These are phyloP conservation scores for Yamadazyma kanchanaburiensis DNA, from an alignment of 1,139 yeast genomes.

Conservation along the genomic window DNA sequence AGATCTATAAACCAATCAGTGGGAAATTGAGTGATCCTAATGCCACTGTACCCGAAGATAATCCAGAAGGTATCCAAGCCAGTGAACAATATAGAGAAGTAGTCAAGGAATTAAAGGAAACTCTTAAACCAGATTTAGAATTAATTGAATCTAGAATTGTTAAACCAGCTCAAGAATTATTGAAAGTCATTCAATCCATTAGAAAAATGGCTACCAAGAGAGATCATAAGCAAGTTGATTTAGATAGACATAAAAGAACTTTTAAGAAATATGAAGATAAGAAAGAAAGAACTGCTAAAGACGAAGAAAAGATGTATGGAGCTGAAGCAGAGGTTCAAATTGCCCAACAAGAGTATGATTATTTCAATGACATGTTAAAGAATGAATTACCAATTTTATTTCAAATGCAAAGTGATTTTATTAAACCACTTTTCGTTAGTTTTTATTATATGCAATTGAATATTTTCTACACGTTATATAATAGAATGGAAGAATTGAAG, in stretches of 20 bases:
- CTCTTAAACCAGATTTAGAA: constrained; percentile 88
- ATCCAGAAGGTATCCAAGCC: constrained; percentile 94
- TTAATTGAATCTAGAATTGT: constrained; percentile 88
- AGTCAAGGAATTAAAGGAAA: constrained; percentile 79
- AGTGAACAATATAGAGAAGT: constrained; percentile 88
- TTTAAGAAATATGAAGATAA: constrained; percentile 73
- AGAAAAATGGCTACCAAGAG: constrained; percentile 94
- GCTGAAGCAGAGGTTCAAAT: constrained; percentile 87
- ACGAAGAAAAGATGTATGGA: constrained; percentile 83
- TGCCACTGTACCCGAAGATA: constrained; percentile 82
- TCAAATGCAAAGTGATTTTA: constrained; percentile 85
- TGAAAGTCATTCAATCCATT: constrained; percentile 75
- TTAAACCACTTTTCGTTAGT: constrained; percentile 88
- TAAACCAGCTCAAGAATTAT: constrained; percentile 86
- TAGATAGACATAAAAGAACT: constrained; percentile 77
- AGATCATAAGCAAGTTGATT: constrained; percentile 90
- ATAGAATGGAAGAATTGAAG: constrained; percentile 91
- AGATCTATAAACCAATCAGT: constrained; percentile 91
- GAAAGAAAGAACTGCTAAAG: constrained; percentile 80
- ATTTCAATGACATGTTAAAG: constrained; percentile 92
- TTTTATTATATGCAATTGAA: constrained; percentile 97
- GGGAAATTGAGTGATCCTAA: constrained; percentile 91
- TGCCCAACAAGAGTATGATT: constrained; percentile 94
- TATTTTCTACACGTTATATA: constrained; percentile 88
- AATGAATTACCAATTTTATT: constrained; percentile 84